Percentiles rank a stretch among this genome's conserved stretches.
Evolutionary conservation across 495 filamentous ascomycete species (phyloP).

Genomic region (Bacidia gigantensis): DNA sequence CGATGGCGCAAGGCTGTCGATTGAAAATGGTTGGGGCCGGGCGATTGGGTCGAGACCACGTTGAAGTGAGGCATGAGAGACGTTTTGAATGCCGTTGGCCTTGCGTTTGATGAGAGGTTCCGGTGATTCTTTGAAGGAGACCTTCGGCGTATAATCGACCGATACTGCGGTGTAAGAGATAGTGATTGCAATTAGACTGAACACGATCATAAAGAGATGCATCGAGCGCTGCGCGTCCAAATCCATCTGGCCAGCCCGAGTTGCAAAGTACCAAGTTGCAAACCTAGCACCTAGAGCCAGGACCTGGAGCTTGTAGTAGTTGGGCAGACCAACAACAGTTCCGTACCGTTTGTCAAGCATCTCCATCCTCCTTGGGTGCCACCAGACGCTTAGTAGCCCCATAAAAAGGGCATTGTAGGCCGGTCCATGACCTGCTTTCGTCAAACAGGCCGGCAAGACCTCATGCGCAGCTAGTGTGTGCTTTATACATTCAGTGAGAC

Average conservation of each 20-base stretch:
- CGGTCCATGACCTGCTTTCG: constrained; percentile 23
- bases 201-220: constrained; percentile 37
- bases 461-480: constrained; percentile 17
- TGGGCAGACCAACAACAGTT: constrained; percentile 47
- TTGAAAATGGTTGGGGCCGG: constrained; percentile 26
- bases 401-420: constrained; percentile 36
- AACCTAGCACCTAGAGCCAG: constrained; percentile 45
- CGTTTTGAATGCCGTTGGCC: constrained; percentile 14
- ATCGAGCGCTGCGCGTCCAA: constrained; percentile 29
- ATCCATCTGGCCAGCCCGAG: constrained; percentile 34
- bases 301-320: constrained; percentile 58
- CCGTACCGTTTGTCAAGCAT: constrained; percentile 48
- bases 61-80: constrained; percentile 4
- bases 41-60: constrained; percentile 13
- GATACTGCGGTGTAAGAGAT: constrained; percentile 38
- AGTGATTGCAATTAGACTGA: constrained; percentile 21
- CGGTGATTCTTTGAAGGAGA: constrained; percentile 37
- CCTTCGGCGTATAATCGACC: constrained; percentile 42
- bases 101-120: constrained; percentile 18
- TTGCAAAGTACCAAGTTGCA: constrained; percentile 31
- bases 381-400: constrained; percentile 51
- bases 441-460: constrained; percentile 21
- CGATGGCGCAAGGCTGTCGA: constrained; percentile 27
- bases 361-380: constrained; percentile 58
- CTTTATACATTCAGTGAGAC: constrained; percentile 20